phyloP scores from a whole-genome alignment of 2,329 filamentous ascomycete genomes.

The Diaporthe caulivora region DNA sequence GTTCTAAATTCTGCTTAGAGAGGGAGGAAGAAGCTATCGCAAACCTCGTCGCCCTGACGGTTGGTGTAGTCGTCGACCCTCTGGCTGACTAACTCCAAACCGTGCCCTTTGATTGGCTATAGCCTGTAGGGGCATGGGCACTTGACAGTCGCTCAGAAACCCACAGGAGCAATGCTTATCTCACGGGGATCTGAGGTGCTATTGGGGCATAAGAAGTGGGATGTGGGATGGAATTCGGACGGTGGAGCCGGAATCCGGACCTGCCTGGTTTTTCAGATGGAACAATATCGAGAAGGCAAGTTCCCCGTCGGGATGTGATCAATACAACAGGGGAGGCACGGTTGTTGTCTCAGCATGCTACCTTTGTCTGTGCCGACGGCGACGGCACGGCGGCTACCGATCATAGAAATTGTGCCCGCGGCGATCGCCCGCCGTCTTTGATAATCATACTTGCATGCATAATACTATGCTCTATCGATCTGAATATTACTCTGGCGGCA shows the following conservation, averaged over 20 bases:
- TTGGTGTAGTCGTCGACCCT: no score
- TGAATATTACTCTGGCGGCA: neutral
- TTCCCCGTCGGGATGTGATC: neutral
- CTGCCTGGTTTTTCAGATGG: constrained; percentile 4
- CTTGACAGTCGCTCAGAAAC: no score
- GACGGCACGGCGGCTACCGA: constrained; percentile 18
- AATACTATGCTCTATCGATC: neutral
- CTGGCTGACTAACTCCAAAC: no score
- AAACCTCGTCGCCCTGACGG: no score
- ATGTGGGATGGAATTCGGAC: constrained; percentile 7
- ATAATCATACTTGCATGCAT: neutral
- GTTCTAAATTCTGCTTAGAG: no score
- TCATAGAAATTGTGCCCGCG: neutral
- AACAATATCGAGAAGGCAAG: constrained; percentile 12
- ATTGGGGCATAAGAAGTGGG: constrained; percentile 10
- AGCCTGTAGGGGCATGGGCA: no score
- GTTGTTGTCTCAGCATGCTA: constrained; percentile 16
- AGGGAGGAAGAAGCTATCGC: no score
- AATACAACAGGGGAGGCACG: constrained; percentile 8
- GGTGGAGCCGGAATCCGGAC: neutral
- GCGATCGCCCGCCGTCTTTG: neutral
- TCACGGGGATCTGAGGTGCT: neutral
- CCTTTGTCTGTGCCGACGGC: neutral
- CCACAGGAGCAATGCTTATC: constrained; percentile 23
- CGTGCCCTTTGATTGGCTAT: no score